These are phyloP conservation scores for Fusarium acutatum DNA, from an alignment of 2,329 filamentous ascomycete species.

Conservation along the genomic window DNA sequence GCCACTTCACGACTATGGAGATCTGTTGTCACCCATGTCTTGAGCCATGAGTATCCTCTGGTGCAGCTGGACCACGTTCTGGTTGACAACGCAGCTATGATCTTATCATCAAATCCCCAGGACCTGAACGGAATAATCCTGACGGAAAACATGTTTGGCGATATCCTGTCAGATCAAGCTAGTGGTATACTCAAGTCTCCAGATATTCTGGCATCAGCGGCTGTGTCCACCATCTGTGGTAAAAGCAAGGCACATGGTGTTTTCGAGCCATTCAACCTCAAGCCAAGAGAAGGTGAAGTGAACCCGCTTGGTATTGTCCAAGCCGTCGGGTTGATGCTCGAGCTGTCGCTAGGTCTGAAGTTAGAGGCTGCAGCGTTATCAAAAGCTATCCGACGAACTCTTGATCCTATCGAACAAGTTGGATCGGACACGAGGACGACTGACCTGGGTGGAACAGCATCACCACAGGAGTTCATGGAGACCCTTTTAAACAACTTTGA, in stretches of 20 bases:
- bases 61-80: constrained; percentile 31
- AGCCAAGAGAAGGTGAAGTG: not conserved
- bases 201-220: constrained; percentile 15
- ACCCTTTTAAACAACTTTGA: not conserved
- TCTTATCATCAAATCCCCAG: constrained; percentile 26
- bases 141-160: constrained; percentile 39
- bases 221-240: not conserved
- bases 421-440: constrained; percentile 7
- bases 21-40: constrained; percentile 17
- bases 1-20: constrained; percentile 37
- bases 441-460: constrained; percentile 31
- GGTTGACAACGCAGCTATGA: constrained; percentile 35
- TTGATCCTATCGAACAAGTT: constrained; percentile 21
- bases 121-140: constrained; percentile 38
- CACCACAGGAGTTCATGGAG: not conserved
- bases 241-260: not conserved
- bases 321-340: constrained; percentile 16
- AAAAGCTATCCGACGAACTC: constrained; percentile 18
- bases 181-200: constrained; percentile 21
- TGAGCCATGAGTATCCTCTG: constrained; percentile 29
- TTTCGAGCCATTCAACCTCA: constrained; percentile 25
- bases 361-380: constrained; percentile 4
- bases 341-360: not conserved
- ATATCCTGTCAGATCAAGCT: constrained; percentile 39
- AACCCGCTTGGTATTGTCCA: constrained; percentile 17